phyloP scores from a whole-genome alignment of 2,329 filamentous ascomycete genomes.

The Kalmusia sp. region DNA sequence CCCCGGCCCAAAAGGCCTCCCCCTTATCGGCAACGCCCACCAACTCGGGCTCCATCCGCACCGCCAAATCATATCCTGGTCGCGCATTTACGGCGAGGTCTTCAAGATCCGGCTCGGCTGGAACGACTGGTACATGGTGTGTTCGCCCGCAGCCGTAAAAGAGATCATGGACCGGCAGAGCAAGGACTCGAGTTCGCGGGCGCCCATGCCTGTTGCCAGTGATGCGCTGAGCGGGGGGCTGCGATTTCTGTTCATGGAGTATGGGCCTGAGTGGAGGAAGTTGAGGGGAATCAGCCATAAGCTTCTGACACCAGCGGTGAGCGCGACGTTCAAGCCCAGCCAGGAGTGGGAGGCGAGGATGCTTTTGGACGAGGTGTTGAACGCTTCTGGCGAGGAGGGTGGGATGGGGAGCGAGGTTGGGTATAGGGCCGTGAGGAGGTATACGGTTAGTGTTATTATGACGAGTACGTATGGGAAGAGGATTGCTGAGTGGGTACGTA shows the following conservation, averaged over 20 bases:
- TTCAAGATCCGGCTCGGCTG: conserved; percentile 54
- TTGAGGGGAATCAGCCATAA: conserved; percentile 49
- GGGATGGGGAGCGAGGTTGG: conserved; percentile 25
- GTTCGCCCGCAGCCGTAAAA: conserved; percentile 52
- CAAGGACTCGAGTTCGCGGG: conserved; percentile 43
- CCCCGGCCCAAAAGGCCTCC: conserved; percentile 34
- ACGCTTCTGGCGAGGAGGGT: conserved; percentile 26
- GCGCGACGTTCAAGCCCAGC: conserved; percentile 50
- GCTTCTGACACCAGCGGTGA: conserved; percentile 46
- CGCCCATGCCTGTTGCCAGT: conserved; percentile 48
- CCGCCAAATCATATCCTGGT: conserved; percentile 46
- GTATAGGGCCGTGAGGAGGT: conserved; percentile 39
- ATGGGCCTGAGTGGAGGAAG: conserved; percentile 50
- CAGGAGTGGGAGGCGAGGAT: conserved; percentile 57
- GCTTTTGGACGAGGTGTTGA: conserved; percentile 51
- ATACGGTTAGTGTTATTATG: conserved; percentile 45
- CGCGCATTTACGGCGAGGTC: conserved; percentile 53
- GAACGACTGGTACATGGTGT: conserved; percentile 56
- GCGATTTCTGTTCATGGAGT: conserved; percentile 52
- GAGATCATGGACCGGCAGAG: conserved; percentile 55
- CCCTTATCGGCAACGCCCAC: conserved; percentile 38
- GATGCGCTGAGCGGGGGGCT: conserved; percentile 50
- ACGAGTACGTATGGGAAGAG: conserved; percentile 44
- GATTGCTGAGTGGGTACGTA: conserved; percentile 40
- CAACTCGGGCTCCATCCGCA: conserved; percentile 38